Percentiles rank a stretch among this genome's conserved stretches.
phyloP scores from a whole-genome alignment of 2,329 filamentous ascomycete genomes.

The Penicillium sp. region DNA sequence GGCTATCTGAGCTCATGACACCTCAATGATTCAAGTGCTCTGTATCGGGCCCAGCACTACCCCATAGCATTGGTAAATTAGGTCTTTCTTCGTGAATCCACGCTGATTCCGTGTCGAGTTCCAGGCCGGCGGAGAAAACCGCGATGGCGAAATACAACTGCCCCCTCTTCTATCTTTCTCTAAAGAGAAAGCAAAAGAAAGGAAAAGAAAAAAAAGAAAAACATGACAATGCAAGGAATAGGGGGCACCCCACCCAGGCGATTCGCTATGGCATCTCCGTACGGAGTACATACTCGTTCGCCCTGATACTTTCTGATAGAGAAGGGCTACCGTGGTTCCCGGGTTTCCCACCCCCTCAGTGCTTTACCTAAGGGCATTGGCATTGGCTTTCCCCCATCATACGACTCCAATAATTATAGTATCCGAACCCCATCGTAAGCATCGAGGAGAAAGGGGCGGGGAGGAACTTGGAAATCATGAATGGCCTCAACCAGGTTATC shows the following conservation, averaged over 20 bases:
- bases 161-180: neutral
- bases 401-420: slow-evolving; percentile 16
- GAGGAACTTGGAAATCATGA: neutral
- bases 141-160: neutral
- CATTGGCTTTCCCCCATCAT: slow-evolving; percentile 4
- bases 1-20: slow-evolving; percentile 23
- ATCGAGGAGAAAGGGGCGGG: slow-evolving; percentile 15
- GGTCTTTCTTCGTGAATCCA: neutral
- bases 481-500: neutral
- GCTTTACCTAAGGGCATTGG: slow-evolving; percentile 3
- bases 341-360: neutral
- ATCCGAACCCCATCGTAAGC: slow-evolving; percentile 6
- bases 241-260: neutral
- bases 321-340: slow-evolving; percentile 9
- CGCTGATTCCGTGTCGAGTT: neutral
- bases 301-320: slow-evolving; percentile 5
- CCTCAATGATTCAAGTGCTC: slow-evolving; percentile 4
- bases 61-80: neutral
- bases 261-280: neutral
- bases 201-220: neutral
- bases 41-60: neutral
- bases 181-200: neutral
- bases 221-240: slow-evolving; percentile 1
- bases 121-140: neutral
- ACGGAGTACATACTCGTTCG: neutral